Base-by-base conservation (phyloP, 306 rosid species). In the Gleditsia sinensis region DNA sequence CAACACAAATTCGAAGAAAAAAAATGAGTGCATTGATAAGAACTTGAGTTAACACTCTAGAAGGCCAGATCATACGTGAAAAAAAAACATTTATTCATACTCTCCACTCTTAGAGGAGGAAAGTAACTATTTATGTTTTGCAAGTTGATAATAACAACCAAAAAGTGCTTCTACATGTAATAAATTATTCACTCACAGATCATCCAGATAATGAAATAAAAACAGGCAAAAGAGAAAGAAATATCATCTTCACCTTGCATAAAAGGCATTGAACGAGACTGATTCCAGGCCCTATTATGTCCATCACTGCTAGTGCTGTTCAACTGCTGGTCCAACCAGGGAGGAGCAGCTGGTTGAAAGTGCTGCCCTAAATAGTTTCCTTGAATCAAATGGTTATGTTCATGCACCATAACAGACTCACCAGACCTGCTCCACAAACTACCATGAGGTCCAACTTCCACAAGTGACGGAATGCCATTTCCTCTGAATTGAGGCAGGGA, bases 301-400 rank as follows among this genome's bases (percentile, higher is more conserved):
- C 87, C 90, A 79, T 89, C 92, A 21, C 76, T 83, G 69, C 77
- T 79, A 73, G 73, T 83, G 75, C 81, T 68, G 67, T 49, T 85
- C 72, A 90, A 74, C 48, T 88, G 93, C 65, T 83, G 98, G 58
- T 89, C 97, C 73, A 91, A 79, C 98, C 97, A 91, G 13, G 88
- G 88, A 69, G 85, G 83, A 27, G 87, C 78, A 23, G 93, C 83
- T 8, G 92, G 90, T 78, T 76, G 95, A 87, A 88, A 88, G 83
- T 79, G 93, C 71, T 84, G 99, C 56, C 96, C 89, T 56, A 88
- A 51, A 79, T 87, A 91, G 80, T 83, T 92, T 84, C 85, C 93
- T 53, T 43, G 92, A 73, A 81, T 85, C 81, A 85, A 58, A 80
- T 86, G 93, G 53, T 78, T 88, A 74, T 82, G 94, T 43, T 89